These are phyloP conservation scores for Moniliella sp. DNA, from an alignment of 1,284 basidiomycete species.

Conservation along the genomic window DNA sequence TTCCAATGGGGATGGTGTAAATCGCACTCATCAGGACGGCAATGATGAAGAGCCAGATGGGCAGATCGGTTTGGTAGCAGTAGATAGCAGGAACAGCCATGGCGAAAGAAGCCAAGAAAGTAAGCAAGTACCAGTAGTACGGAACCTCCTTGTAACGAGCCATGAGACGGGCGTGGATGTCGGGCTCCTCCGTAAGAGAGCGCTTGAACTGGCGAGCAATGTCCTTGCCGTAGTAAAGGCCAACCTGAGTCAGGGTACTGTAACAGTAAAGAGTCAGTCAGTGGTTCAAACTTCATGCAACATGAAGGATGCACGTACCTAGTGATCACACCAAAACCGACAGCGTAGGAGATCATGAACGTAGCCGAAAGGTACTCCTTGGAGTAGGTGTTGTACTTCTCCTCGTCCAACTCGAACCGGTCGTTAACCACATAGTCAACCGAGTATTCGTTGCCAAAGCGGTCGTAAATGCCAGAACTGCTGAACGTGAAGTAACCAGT, in stretches of 20 bases:
- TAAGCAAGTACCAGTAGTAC: conserved; percentile 25
- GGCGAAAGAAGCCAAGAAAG: conserved; percentile 18
- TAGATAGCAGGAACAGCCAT: conserved; percentile 11
- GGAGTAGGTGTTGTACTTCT: conserved; percentile 11
- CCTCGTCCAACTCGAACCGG: background rate
- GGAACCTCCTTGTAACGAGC: conserved; percentile 27
- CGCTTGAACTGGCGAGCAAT: conserved; percentile 31
- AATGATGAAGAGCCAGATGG: conserved; percentile 25
- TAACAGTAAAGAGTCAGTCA: too few species aligned
- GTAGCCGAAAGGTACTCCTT: conserved; percentile 10
- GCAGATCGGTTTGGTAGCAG: conserved; percentile 7
- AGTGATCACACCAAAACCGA: conserved; percentile 38
- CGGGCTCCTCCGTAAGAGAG: conserved; percentile 5
- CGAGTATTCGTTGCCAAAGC: background rate
- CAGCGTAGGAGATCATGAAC: conserved; percentile 3
- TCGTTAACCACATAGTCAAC: background rate
- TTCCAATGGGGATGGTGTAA: conserved; percentile 12
- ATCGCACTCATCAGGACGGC: conserved; percentile 19
- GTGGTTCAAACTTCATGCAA: too few species aligned
- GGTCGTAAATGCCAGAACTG: conserved; percentile 1
- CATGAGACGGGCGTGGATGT: conserved; percentile 33
- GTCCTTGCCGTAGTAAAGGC: conserved; percentile 36
- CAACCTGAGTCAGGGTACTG: conserved; percentile 34
- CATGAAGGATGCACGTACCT: too few species aligned
- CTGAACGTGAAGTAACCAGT: background rate